A percentile compares a stretch with the other conserved stretches of the same genome.
These are phyloP conservation scores for Fusarium bactridioides DNA, from an alignment of 2,329 filamentous ascomycete genomes.

Conservation along the genomic window DNA sequence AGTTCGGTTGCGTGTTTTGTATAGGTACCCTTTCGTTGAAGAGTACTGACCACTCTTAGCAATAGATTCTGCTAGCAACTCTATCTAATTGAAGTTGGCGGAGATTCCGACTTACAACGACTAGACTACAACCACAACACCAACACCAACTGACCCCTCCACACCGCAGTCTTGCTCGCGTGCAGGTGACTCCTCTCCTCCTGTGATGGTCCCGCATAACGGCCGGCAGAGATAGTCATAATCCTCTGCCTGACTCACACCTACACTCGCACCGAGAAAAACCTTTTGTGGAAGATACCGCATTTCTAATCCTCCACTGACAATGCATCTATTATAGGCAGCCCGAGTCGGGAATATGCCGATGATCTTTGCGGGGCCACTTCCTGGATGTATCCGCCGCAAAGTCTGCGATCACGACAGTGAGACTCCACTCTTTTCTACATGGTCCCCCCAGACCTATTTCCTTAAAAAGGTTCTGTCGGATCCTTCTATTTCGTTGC, in stretches of 20 bases:
- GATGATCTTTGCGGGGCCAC: constrained; percentile 28
- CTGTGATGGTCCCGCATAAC: not conserved
- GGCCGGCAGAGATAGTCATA: not conserved
- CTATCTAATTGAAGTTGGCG: not conserved
- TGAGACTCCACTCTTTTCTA: constrained; percentile 26
- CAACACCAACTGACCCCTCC: not conserved
- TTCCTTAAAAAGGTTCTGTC: not conserved
- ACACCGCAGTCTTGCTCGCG: not conserved
- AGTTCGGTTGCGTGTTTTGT: not conserved
- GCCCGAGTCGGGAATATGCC: constrained; percentile 14
- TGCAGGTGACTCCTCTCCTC: constrained; percentile 19
- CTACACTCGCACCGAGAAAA: constrained; percentile 8
- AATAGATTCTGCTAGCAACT: not conserved
- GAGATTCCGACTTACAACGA: not conserved
- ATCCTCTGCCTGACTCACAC: not conserved
- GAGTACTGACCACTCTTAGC: not conserved
- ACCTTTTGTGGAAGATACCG: not conserved
- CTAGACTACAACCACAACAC: not conserved
- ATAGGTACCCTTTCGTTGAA: not conserved
- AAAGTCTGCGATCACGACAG: constrained; percentile 41
- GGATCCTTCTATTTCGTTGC: not conserved
- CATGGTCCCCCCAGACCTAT: constrained; percentile 5
- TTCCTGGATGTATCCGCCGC: not conserved
- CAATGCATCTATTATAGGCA: constrained; percentile 6
- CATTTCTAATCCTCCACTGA: not conserved